Base-by-base conservation (phyloP, 192 early-diverging fungal species). In the Spinellus fusiger region DNA sequence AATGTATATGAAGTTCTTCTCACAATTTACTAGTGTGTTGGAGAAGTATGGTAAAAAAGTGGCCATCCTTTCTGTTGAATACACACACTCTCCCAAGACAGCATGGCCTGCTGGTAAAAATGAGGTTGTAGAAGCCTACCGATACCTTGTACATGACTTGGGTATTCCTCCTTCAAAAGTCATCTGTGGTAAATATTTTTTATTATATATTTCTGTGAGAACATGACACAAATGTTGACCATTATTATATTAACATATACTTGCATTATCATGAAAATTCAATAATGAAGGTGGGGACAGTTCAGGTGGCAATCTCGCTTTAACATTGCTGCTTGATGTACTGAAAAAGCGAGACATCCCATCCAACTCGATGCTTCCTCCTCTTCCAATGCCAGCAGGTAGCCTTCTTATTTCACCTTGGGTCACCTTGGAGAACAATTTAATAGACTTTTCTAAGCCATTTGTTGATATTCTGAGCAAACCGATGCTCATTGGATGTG, bases 251-350 rank as follows among this genome's bases (percentile, higher is more conserved):
- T 29, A n/a, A 20, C 25, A 55, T 4, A 34, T 31, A 20, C 16
- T 18, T 34, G 8, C 16, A 26, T 2, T 55, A 47, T 55, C n/a
- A n/a, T n/a, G n/a, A 55, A 7, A 55, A 20, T 12, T 8, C 3
- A 13, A n/a, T 46, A 12, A 56, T 3, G 13, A 35, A 64, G 62
- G 28, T 22, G 62, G 62, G 0, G 62, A 64, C 38, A 56, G 53
- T 46, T 53, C 52, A 10, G 62, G 62, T 34, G 62, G 62, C 9
- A 64, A 64, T 48, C 49, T 55, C 29, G 54, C 29, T 12, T 44
- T 52, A 16, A 26, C 27, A 37, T 16, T 38, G n/a, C 23, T 56
- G 20, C 31, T 49, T 32, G 13, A 47, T 26, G 18, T 61, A 7
- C 28, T 31, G 13, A 48, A 61, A 27, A 28, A 55, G 31, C n/a